phyloP scores from a whole-genome alignment of 345 rosid species.

The Brassica rapa region DNA sequence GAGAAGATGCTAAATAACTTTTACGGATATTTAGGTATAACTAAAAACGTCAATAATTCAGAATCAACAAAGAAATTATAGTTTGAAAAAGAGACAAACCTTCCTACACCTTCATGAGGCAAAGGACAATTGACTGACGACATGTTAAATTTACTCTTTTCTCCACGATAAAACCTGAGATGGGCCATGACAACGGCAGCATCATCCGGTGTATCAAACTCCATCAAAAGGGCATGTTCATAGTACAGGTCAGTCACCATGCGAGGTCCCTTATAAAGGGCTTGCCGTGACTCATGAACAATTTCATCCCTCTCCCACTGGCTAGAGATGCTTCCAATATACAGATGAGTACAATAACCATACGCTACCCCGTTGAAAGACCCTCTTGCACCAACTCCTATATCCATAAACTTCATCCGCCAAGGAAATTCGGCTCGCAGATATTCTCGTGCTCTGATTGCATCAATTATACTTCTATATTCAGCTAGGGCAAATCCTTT shows the following conservation, averaged over 20 bases:
- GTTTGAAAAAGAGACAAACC: slow-evolving; percentile 45
- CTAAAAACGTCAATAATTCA: slow-evolving; percentile 6
- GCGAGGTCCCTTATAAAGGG: slow-evolving; percentile 71
- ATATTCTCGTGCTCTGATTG: slow-evolving; percentile 87
- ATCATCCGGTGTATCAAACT: slow-evolving; percentile 90
- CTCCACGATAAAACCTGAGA: slow-evolving; percentile 73
- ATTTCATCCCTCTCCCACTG: slow-evolving; percentile 91
- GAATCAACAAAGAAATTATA: slow-evolving; percentile 13
- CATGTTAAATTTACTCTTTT: slow-evolving; percentile 52
- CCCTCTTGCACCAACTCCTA: slow-evolving; percentile 84
- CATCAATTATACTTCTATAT: slow-evolving; percentile 84
- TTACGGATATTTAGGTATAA: background rate
- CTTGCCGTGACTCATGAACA: slow-evolving; percentile 85
- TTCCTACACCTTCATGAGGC: slow-evolving; percentile 61
- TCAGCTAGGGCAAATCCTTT: slow-evolving; percentile 87
- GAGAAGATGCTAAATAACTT: slow-evolving; percentile 1
- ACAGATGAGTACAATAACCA: slow-evolving; percentile 79
- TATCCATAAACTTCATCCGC: slow-evolving; percentile 81
- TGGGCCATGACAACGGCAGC: slow-evolving; percentile 83
- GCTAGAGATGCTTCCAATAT: slow-evolving; percentile 72
- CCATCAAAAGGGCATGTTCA: slow-evolving; percentile 87
- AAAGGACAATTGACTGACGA: slow-evolving; percentile 50
- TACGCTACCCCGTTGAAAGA: slow-evolving; percentile 72
- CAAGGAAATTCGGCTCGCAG: slow-evolving; percentile 75
- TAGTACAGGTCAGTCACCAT: slow-evolving; percentile 71